Percentiles rank a stretch among this genome's conserved stretches.
Conservation (phyloP, 345 rosid species). For the Microcos paniculata region DNA sequence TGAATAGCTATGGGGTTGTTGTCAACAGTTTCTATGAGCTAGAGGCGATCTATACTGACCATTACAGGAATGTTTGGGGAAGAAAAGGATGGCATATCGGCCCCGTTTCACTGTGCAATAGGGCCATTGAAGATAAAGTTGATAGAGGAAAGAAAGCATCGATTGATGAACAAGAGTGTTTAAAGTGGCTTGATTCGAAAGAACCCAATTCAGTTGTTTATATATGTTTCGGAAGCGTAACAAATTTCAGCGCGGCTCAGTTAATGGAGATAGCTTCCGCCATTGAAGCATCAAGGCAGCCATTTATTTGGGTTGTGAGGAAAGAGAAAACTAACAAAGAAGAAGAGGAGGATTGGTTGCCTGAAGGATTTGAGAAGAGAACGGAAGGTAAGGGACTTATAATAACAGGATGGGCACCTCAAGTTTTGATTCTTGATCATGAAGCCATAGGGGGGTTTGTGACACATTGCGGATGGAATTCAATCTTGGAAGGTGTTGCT, state of each 20-base stretch:
- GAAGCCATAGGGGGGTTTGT: slow-evolving; percentile 48
- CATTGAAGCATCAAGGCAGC: slow-evolving; percentile 37
- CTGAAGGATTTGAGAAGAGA: slow-evolving; percentile 44
- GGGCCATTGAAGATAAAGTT: slow-evolving; percentile 27
- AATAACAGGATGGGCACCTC: slow-evolving; percentile 57
- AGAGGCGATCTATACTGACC: slow-evolving; percentile 51
- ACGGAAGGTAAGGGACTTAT: slow-evolving; percentile 38
- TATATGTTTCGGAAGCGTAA: slow-evolving; percentile 40
- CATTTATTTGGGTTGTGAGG: slow-evolving; percentile 49
- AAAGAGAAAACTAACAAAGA: slow-evolving; percentile 21
- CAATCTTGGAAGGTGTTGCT: slow-evolving; percentile 44
- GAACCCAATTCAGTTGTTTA: slow-evolving; percentile 43
- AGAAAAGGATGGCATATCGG: slow-evolving; percentile 59
- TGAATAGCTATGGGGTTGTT: slow-evolving; percentile 53
- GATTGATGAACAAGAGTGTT: slow-evolving; percentile 30
- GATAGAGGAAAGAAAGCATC: slow-evolving; percentile 30
- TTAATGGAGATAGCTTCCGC: slow-evolving; percentile 48
- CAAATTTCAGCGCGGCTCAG: slow-evolving; percentile 27
- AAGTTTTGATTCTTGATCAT: slow-evolving; percentile 57
- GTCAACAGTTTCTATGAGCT: slow-evolving; percentile 78
- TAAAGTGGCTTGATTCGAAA: slow-evolving; percentile 43
- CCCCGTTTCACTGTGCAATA: slow-evolving; percentile 41
- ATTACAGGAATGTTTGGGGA: slow-evolving; percentile 35
- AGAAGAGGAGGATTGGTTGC: slow-evolving; percentile 44
- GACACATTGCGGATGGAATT: slow-evolving; percentile 65